These are phyloP conservation scores for Xylaria multiplex DNA, from an alignment of 2,329 filamentous ascomycete genomes.

Conservation along the genomic window DNA sequence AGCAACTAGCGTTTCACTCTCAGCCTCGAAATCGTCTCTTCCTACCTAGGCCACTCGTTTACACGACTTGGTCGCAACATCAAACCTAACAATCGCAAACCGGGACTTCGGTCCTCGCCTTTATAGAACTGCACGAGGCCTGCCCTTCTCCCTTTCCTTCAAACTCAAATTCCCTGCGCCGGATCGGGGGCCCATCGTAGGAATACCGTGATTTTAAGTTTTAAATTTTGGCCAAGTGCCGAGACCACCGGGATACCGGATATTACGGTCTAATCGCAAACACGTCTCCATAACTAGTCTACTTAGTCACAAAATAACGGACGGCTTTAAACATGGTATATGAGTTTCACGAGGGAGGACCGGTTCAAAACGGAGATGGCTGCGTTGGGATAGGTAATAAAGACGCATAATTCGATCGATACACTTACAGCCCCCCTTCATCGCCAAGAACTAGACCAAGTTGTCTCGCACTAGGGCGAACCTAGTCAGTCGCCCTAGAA, in stretches of 20 bases:
- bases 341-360: not conserved
- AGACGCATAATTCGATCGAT: not conserved
- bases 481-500: conserved; percentile 3
- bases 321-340: too few species aligned
- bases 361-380: not conserved
- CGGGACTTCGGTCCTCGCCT: not conserved
- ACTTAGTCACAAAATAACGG: not conserved
- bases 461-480: conserved; percentile 1
- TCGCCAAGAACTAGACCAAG: not conserved
- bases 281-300: not conserved
- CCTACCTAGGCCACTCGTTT: too few species aligned
- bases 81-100: not conserved
- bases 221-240: conserved; percentile 1
- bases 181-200: not conserved
- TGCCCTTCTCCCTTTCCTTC: not conserved
- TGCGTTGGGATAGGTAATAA: not conserved
- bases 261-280: not conserved
- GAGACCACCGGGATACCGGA: not conserved
- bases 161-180: not conserved
- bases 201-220: not conserved
- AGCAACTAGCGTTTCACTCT: not conserved
- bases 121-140: not conserved
- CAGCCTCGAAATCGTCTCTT: not conserved
- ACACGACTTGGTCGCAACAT: not conserved
- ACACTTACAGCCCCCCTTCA: not conserved